A percentile compares a stretch with the other conserved stretches of the same genome.
phyloP scores from a whole-genome alignment of 495 filamentous ascomycete species.

The Xylaria longipes region DNA sequence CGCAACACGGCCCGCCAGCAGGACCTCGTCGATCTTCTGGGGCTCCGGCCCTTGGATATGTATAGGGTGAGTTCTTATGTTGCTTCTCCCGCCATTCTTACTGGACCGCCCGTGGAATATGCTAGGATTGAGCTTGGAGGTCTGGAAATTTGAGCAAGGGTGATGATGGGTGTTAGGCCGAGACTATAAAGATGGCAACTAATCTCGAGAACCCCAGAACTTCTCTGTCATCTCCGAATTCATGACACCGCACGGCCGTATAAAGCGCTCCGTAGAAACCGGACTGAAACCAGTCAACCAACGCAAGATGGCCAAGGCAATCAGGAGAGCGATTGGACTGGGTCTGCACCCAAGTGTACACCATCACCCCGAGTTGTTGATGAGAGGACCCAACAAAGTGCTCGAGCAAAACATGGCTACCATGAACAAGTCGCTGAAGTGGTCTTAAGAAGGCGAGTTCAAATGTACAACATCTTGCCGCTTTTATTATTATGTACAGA shows the following conservation, averaged over 20 bases:
- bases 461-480: slow-evolving; percentile 31
- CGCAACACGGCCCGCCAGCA: slow-evolving; percentile 44
- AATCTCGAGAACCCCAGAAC: slow-evolving; percentile 64
- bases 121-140: neutral
- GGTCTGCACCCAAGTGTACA: slow-evolving; percentile 94
- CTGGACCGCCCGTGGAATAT: neutral
- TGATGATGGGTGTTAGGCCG: neutral
- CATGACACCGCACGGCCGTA: slow-evolving; percentile 81
- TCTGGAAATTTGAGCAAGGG: slow-evolving; percentile 18
- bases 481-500: slow-evolving; percentile 39
- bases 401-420: slow-evolving; percentile 29
- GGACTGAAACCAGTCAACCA: slow-evolving; percentile 90
- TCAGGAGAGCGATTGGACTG: slow-evolving; percentile 84
- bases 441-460: neutral
- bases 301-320: slow-evolving; percentile 88
- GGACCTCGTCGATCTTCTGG: slow-evolving; percentile 83
- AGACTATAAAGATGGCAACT: slow-evolving; percentile 3
- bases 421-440: slow-evolving; percentile 17
- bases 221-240: slow-evolving; percentile 92
- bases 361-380: slow-evolving; percentile 85
- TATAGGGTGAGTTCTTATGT: slow-evolving; percentile 70
- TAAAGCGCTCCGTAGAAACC: slow-evolving; percentile 74
- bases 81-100: neutral
- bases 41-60: slow-evolving; percentile 79
- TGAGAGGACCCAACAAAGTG: slow-evolving; percentile 32